phyloP scores from a whole-genome alignment of 2,329 filamentous ascomycete species.

The Exophiala viscosa region DNA sequence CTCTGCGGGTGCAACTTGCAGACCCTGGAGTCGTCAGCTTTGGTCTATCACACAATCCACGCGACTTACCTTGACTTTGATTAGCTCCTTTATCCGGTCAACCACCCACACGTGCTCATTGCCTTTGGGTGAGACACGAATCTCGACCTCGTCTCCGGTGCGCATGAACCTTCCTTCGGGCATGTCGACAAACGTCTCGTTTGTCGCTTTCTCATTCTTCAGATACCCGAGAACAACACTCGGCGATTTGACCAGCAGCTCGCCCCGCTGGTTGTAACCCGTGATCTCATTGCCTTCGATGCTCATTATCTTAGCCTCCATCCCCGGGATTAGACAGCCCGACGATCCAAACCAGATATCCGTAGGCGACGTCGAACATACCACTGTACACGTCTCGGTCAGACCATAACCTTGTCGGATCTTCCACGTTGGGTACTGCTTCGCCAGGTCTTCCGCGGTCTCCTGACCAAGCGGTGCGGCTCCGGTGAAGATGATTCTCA shows the following conservation, averaged over 20 bases:
- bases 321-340: conserved; percentile 64
- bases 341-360: conserved; percentile 70
- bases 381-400: conserved; percentile 72
- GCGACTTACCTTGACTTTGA: conserved; percentile 67
- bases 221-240: conserved; percentile 77
- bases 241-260: conserved; percentile 75
- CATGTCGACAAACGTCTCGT: conserved; percentile 70
- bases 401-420: conserved; percentile 72
- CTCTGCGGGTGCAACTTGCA: background rate
- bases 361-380: conserved; percentile 52
- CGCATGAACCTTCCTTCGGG: conserved; percentile 62
- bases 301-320: conserved; percentile 63
- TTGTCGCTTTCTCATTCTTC: conserved; percentile 79
- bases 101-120: conserved; percentile 76
- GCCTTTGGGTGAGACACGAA: conserved; percentile 60
- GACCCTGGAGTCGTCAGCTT: background rate
- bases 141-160: conserved; percentile 78
- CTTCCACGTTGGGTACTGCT: conserved; percentile 59
- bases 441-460: conserved; percentile 61
- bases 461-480: conserved; percentile 74
- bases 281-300: conserved; percentile 67
- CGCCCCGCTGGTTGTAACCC: conserved; percentile 68
- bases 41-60: background rate
- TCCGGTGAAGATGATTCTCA: conserved; percentile 65
- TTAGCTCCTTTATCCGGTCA: conserved; percentile 74